Percentiles rank a stretch among this genome's conserved stretches.
phyloP scores from a whole-genome alignment of 2,329 filamentous ascomycete genomes.

The Drechslera avenae region DNA sequence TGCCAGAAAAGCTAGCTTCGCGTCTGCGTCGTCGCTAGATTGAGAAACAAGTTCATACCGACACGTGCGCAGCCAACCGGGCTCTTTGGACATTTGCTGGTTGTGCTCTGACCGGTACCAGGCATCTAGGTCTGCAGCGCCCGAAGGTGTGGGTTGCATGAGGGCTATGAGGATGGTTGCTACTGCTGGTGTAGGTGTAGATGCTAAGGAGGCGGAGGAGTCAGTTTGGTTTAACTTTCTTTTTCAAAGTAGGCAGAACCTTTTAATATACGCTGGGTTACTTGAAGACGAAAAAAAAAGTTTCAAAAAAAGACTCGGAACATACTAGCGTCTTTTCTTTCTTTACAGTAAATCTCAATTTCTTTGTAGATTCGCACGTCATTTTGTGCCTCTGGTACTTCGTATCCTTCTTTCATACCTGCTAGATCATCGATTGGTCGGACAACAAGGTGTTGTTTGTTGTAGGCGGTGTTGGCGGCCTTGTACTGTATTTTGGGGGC shows the following conservation, averaged over 20 bases:
- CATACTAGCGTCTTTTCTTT: not conserved
- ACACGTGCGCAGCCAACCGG: conserved; percentile 33
- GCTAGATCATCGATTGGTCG: conserved; percentile 32
- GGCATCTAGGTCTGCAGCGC: conserved; percentile 32
- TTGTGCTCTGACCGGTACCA: conserved; percentile 45
- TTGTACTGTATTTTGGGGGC: conserved; percentile 12
- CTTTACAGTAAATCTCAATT: conserved; percentile 1
- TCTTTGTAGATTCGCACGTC: not conserved
- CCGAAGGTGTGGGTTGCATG: conserved; percentile 32
- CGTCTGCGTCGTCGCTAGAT: conserved; percentile 5
- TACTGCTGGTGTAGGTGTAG: not conserved
- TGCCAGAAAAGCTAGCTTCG: conserved; percentile 28
- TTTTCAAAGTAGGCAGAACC: too few relatives aligned
- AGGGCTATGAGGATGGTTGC: conserved; percentile 29
- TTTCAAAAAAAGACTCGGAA: too few relatives aligned
- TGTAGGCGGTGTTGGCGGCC: conserved; percentile 24
- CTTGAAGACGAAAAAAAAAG: too few relatives aligned
- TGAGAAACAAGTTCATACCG: conserved; percentile 28
- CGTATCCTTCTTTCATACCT: conserved; percentile 5
- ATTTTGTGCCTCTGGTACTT: not conserved
- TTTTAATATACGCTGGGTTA: too few relatives aligned
- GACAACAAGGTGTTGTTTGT: conserved; percentile 31
- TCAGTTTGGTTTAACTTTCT: too few relatives aligned
- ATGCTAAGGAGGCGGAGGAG: too few relatives aligned
- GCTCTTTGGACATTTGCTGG: conserved; percentile 39